A percentile compares a stretch with the other conserved stretches of the same genome.
These are phyloP conservation scores for Chaetomiaceae sp. DNA, from an alignment of 2,329 filamentous ascomycete genomes.

Conservation along the genomic window DNA sequence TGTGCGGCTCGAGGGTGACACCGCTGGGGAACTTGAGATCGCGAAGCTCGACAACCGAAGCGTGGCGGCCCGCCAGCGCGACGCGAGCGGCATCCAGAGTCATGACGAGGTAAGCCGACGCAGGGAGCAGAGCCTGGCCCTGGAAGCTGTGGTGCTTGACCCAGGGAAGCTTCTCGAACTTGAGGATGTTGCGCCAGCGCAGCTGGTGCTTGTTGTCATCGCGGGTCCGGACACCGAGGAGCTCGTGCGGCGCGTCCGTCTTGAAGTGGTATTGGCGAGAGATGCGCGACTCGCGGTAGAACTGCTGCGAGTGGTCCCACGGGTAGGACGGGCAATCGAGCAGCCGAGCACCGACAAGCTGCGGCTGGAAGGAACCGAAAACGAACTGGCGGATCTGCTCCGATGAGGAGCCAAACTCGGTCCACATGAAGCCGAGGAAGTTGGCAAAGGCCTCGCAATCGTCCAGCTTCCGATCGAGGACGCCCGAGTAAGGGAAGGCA, in stretches of 20 bases:
- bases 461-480: slow-evolving; percentile 31
- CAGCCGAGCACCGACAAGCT: slow-evolving; percentile 21
- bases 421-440: slow-evolving; percentile 35
- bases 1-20: slow-evolving; percentile 32
- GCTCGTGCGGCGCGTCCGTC: slow-evolving; percentile 32
- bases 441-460: slow-evolving; percentile 31
- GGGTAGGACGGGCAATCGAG: slow-evolving; percentile 40
- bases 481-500: slow-evolving; percentile 31
- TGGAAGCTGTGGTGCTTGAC: slow-evolving; percentile 40
- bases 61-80: slow-evolving; percentile 25
- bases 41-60: slow-evolving; percentile 31
- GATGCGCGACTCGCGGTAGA: slow-evolving; percentile 43
- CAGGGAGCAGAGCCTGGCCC: slow-evolving; percentile 42
- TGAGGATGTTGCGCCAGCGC: slow-evolving; percentile 41
- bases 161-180: slow-evolving; percentile 38
- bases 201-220: slow-evolving; percentile 36
- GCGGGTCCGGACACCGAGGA: slow-evolving; percentile 35
- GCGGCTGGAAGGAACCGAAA: slow-evolving; percentile 22
- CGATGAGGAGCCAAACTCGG: slow-evolving; percentile 26
- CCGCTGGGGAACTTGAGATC: slow-evolving; percentile 33
- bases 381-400: slow-evolving; percentile 26
- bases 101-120: slow-evolving; percentile 45
- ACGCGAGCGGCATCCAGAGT: slow-evolving; percentile 40
- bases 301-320: slow-evolving; percentile 43
- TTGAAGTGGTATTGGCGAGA: slow-evolving; percentile 38